These are phyloP conservation scores for Barnettozyma botsteinii DNA, from an alignment of 805 yeast species.

Conservation along the genomic window DNA sequence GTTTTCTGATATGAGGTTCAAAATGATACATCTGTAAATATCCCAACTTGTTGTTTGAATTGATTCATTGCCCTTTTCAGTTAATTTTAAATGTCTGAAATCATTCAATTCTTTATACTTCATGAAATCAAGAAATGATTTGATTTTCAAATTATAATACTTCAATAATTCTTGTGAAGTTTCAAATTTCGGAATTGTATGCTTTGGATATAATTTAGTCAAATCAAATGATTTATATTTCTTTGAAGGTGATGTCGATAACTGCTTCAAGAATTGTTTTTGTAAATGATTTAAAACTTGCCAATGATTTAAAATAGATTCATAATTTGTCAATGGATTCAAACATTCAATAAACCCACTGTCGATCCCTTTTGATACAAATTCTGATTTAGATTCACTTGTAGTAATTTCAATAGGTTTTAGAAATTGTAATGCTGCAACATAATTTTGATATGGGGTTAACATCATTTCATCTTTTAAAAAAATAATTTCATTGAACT, in stretches of 20 bases:
- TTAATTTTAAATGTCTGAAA: constrained; percentile 1
- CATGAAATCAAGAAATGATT: constrained; percentile 2
- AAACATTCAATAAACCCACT: constrained; percentile 7
- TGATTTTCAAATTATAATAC: constrained; percentile 7
- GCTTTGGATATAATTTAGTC: constrained; percentile 9
- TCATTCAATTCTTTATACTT: neutral
- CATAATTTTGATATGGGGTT: constrained; percentile 11
- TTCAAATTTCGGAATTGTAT: neutral
- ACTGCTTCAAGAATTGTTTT: neutral
- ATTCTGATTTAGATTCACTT: neutral
- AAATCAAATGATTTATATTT: constrained; percentile 3
- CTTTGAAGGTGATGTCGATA: constrained; percentile 1
- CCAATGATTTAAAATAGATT: constrained; percentile 12
- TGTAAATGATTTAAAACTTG: constrained; percentile 9
- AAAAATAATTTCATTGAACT: constrained; percentile 8
- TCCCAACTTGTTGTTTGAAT: constrained; percentile 5
- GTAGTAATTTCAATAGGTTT: constrained; percentile 6
- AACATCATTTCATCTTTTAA: constrained; percentile 9
- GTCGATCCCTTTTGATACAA: constrained; percentile 6
- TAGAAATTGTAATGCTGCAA: constrained; percentile 8
- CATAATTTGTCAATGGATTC: constrained; percentile 5
- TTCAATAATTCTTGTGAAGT: constrained; percentile 1
- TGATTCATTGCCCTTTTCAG: neutral
- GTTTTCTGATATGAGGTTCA: constrained; percentile 2
- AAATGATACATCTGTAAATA: constrained; percentile 11